Base-by-base conservation (phyloP, 371 early-diverging fungal genomes). In the Nematocida homosporus region DNA sequence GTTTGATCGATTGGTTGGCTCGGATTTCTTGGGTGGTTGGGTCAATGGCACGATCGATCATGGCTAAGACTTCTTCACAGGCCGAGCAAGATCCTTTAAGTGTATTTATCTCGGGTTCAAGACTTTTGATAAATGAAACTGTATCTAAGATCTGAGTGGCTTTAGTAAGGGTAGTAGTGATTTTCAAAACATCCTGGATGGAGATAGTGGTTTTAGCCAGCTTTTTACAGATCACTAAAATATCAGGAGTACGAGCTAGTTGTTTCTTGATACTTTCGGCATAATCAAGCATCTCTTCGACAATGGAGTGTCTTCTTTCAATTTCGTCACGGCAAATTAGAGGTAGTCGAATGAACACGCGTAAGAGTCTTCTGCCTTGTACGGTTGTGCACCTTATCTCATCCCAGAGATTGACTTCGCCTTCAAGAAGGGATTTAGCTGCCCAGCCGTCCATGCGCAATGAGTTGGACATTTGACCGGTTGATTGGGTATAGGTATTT, bases 331-430 rank as follows among this genome's bases (percentile, higher is more conserved):
- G 63, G 40, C 65, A 50, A 51, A 47, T 42, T 2, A 76, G 54
- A 4, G 85, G 85, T 13, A 44, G 44, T 25, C 72, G 41, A 41
- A 84, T 8, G 77, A 79, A 83, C 51, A 78, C 41, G 4, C 66
- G 38, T 1, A 84, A 69, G 1, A 81, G 65, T 54, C 85, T 56
- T 54, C 68, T 63, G 4, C 85, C 85, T 69, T 84, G 83, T 8
- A 54, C 40, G 20, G 81, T 85, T 4, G 23, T 4, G 48, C 65
- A 77, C 13, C 66, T 78, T n/a, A 51, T 67, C n/a, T 78, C 55
- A 13, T 61, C 51, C 29, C 67, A 53, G 23, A 72, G 41, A 25
- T 41, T 64, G 2, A 78, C 57, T 10, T 76, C 78, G 52, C 59
- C 75, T 6, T 53, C 53, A 42, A 77, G 25, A 1, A 79, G 55